phyloP scores from a whole-genome alignment of 495 filamentous ascomycete species.

The Neurospora sp. region DNA sequence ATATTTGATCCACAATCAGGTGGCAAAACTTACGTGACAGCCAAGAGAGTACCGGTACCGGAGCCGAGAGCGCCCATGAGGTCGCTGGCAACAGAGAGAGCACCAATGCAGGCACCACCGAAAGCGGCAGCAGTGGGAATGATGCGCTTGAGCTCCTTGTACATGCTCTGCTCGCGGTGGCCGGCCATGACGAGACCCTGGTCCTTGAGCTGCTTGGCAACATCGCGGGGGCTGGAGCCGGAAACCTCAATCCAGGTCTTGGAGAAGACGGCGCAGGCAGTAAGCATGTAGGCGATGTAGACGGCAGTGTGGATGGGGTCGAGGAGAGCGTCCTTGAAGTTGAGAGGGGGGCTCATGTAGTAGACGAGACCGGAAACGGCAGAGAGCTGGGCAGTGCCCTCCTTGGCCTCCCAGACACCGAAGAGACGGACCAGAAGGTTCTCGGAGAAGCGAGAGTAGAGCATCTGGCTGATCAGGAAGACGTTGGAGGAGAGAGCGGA shows the following conservation, averaged over 20 bases:
- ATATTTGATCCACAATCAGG: not conserved
- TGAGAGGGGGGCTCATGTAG: slow-evolving; percentile 98
- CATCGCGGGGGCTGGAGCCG: slow-evolving; percentile 91
- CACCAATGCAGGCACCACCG: slow-evolving; percentile 98
- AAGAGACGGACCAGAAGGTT: slow-evolving; percentile 94
- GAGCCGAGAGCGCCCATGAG: slow-evolving; percentile 92
- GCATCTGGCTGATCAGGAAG: slow-evolving; percentile 97
- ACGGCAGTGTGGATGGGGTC: slow-evolving; percentile 95
- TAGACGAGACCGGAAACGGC: slow-evolving; percentile 89
- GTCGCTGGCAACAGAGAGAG: slow-evolving; percentile 88
- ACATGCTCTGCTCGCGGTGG: slow-evolving; percentile 99
- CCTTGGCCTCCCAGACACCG: slow-evolving; percentile 96
- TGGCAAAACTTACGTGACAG: slow-evolving; percentile 77
- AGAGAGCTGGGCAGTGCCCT: slow-evolving; percentile 90
- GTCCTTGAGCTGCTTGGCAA: slow-evolving; percentile 99
- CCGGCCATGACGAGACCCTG: slow-evolving; percentile 99
- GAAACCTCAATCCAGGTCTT: slow-evolving; percentile 99
- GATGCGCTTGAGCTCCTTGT: slow-evolving; percentile 98
- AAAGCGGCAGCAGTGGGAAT: slow-evolving; percentile 98
- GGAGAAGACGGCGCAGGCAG: slow-evolving; percentile 95
- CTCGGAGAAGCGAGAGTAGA: slow-evolving; percentile 96
- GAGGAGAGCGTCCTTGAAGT: slow-evolving; percentile 90
- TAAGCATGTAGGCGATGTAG: slow-evolving; percentile 94
- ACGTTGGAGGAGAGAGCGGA: slow-evolving; percentile 97
- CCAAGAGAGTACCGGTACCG: slow-evolving; percentile 94